Percentiles rank a stretch among this genome's conserved stretches.
phyloP scores from a whole-genome alignment of 345 rosid genomes.

The Sonneratia alba region DNA sequence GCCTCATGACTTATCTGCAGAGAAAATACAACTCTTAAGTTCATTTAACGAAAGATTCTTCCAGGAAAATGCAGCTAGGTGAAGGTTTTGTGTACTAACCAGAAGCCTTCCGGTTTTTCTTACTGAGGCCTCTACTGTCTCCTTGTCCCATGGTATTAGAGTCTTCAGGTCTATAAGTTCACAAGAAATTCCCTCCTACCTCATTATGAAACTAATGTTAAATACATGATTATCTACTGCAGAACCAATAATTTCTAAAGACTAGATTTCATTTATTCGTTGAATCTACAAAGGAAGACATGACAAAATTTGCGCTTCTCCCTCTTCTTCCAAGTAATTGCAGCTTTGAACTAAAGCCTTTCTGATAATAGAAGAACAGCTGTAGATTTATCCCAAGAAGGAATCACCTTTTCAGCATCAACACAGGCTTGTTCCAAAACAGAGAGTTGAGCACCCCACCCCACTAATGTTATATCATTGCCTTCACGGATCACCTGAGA shows the following conservation, averaged over 20 bases:
- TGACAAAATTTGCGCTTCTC: background rate
- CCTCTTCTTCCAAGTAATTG: background rate
- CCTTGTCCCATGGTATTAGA: constrained; percentile 86
- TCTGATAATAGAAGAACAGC: background rate
- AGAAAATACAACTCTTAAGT: constrained; percentile 3
- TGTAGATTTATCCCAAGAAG: background rate
- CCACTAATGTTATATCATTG: constrained; percentile 76
- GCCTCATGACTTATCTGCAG: constrained; percentile 88
- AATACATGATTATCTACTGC: background rate
- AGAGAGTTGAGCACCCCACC: constrained; percentile 95
- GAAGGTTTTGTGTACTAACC: constrained; percentile 25
- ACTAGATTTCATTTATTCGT: background rate
- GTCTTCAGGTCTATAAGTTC: constrained; percentile 83
- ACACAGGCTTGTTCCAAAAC: constrained; percentile 76
- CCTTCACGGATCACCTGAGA: constrained; percentile 72
- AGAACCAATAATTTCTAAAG: background rate
- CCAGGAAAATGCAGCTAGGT: background rate
- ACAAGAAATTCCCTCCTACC: constrained; percentile 87
- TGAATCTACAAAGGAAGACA: background rate
- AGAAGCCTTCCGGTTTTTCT: constrained; percentile 79
- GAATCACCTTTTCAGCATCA: constrained; percentile 59
- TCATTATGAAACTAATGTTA: background rate
- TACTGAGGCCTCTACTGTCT: constrained; percentile 75
- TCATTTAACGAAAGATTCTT: background rate
- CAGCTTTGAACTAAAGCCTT: background rate